Evolutionary conservation across 441 rosid genomes (phyloP), one percentile per base, ranked within the genome.

Genomic region (Gossypium schwendimanii): DNA sequence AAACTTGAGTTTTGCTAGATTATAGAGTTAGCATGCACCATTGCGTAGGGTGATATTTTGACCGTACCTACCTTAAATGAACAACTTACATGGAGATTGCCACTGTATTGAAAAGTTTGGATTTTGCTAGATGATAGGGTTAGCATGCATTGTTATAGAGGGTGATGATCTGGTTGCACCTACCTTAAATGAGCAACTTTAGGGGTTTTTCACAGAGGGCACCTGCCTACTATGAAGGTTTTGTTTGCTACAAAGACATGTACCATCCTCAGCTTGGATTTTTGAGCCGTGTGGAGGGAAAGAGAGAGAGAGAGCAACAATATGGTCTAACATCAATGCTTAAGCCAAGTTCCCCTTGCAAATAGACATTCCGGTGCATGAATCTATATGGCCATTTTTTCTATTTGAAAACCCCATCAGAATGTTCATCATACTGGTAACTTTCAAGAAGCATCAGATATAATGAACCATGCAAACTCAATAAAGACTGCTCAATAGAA

Each of bases 401-500:
- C 26, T 36, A 63, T 63, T 36, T 36, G 18, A 10, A 36, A 36
- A 15, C 49, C 68, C 3, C 6, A 2, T 63, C 15, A 10, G 8
- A 36, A 17, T 36, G 39, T 62, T 17, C 67, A 62, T 3, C n/a
- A 33, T 9, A 8, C 14, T 15, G 47, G 15, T 1, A 33, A 10
- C 50, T 62, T 33, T 31, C 18, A 61, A 33, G 47, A 2, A 11
- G 69, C 28, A 18, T 36, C 10, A 20, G 31, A 20, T 39, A 9
- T 9, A 39, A 63, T 20, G 17, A 44, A 64, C 69, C 52, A 63
- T 10, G 69, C 10, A 64, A 41, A 44, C 31, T 64, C 69, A 64
- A 64, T 3, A 18, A 5, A 64, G 45, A 6, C 33, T 20, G 47
- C 47, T 62, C n/a, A 33, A 15, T 20, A 64, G 54, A n/a, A 64